Evolutionary conservation across 78 protist genomes (phyloP).

Genomic region (Dictyostelium purpureum): DNA sequence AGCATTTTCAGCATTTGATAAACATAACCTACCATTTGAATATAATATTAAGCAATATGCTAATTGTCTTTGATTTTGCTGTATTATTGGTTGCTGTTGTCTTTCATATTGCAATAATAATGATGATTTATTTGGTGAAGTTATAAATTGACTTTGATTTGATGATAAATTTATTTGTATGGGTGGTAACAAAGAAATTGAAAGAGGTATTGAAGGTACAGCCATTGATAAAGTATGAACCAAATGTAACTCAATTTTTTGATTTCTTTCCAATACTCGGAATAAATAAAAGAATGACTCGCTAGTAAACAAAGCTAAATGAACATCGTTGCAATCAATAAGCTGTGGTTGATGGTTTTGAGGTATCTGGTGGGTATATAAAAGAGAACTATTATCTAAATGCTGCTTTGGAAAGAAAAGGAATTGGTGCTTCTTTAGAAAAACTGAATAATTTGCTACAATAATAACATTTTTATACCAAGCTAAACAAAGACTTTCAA

Average conservation of each 20-base stretch:
- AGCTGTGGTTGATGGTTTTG: conserved; percentile 42
- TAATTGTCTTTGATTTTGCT: conserved; percentile 13
- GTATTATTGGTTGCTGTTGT: not conserved
- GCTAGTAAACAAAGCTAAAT: conserved; percentile 60
- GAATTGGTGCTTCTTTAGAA: conserved; percentile 13
- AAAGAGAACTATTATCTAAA: conserved; percentile 26
- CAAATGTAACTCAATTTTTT: not conserved
- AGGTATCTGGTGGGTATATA: conserved; percentile 13
- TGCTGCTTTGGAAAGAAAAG: conserved; percentile 70
- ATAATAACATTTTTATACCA: conserved; percentile 70
- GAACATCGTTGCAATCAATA: conserved; percentile 79
- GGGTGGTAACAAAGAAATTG: conserved; percentile 50
- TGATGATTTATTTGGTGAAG: conserved; percentile 8
- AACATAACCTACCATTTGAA: conserved; percentile 40
- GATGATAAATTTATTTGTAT: not conserved
- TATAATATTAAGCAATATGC: conserved; percentile 53
- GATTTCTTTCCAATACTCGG: not conserved
- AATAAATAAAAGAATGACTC: conserved; percentile 72
- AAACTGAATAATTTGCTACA: not conserved
- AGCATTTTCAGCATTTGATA: conserved; percentile 64
- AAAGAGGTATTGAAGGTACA: conserved; percentile 39
- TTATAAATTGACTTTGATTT: not conserved
- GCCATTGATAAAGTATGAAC: conserved; percentile 54
- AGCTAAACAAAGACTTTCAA: conserved; percentile 37
- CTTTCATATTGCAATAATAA: not conserved